Percentiles rank a stretch among this genome's conserved stretches.
Conservation (phyloP, 2,329 filamentous ascomycete species). For the Fusarium virguliforme region DNA sequence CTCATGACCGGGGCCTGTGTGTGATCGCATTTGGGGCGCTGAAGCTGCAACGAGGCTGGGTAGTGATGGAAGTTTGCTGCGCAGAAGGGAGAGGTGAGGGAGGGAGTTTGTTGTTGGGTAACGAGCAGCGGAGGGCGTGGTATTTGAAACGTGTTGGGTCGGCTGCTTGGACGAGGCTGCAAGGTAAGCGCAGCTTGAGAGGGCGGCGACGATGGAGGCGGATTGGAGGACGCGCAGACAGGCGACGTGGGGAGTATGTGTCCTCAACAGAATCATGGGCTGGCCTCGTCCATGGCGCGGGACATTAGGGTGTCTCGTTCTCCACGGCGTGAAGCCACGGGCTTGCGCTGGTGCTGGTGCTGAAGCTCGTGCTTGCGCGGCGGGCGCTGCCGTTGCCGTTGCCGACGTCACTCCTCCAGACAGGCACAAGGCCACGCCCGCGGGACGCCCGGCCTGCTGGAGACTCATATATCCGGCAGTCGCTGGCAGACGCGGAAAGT, state of each 20-base stretch:
- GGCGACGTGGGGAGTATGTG: slow-evolving; percentile 45
- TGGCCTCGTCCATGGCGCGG: slow-evolving; percentile 46
- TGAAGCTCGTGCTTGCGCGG: slow-evolving; percentile 28
- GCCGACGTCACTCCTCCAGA: slow-evolving; percentile 51
- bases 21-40: slow-evolving; percentile 54
- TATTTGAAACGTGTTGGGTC: slow-evolving; percentile 42
- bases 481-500: slow-evolving; percentile 38
- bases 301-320: slow-evolving; percentile 42
- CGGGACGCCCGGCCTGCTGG: slow-evolving; percentile 53
- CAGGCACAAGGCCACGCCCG: slow-evolving; percentile 51
- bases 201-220: slow-evolving; percentile 47
- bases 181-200: slow-evolving; percentile 49
- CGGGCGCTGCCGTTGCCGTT: slow-evolving; percentile 40
- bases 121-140: slow-evolving; percentile 26
- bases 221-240: slow-evolving; percentile 45
- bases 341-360: slow-evolving; percentile 14
- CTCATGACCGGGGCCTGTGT: slow-evolving; percentile 47
- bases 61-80: slow-evolving; percentile 41
- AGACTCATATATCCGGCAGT: slow-evolving; percentile 53
- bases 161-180: slow-evolving; percentile 43
- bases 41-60: slow-evolving; percentile 52
- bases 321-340: slow-evolving; percentile 44
- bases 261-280: slow-evolving; percentile 42
- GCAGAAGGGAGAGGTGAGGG: slow-evolving; percentile 46
- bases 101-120: slow-evolving; percentile 42